These are phyloP conservation scores for Kluyveromyces dobzhanskii DNA, from an alignment of 805 yeast genomes.

Conservation along the genomic window DNA sequence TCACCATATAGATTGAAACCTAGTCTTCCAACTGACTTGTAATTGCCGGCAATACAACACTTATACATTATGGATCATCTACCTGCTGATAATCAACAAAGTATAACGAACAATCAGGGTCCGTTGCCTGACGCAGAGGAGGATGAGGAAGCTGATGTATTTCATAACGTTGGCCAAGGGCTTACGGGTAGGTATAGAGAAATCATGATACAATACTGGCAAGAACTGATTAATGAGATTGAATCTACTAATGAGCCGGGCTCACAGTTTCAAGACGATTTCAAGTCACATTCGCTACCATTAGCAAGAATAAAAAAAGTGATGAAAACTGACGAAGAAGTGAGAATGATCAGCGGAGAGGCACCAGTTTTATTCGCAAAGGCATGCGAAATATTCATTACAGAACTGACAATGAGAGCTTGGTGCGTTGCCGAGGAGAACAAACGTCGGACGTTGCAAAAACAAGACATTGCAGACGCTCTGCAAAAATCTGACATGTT, in stretches of 20 bases:
- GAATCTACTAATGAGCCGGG: constrained; percentile 46
- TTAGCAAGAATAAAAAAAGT: constrained; percentile 94
- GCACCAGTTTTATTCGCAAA: constrained; percentile 97
- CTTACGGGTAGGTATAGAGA: constrained; percentile 72
- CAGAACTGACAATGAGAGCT: constrained; percentile 96
- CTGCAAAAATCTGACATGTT: constrained; percentile 93
- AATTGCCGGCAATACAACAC: too few relatives aligned
- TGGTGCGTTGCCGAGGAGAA: constrained; percentile 98
- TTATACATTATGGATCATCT: not conserved
- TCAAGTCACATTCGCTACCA: constrained; percentile 90
- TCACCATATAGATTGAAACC: too few relatives aligned
- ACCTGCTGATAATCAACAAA: not conserved
- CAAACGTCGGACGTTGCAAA: constrained; percentile 88
- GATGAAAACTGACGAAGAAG: constrained; percentile 97
- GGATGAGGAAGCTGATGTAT: constrained; percentile 44
- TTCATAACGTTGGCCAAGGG: constrained; percentile 90
- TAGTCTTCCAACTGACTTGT: too few relatives aligned
- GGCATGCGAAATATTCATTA: constrained; percentile 94
- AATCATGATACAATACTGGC: constrained; percentile 96
- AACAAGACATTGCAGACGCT: constrained; percentile 92
- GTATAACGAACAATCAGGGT: not conserved
- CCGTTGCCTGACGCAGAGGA: constrained; percentile 7
- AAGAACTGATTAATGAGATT: constrained; percentile 82
- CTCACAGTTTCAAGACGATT: constrained; percentile 62
- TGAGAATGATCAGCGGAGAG: constrained; percentile 95